Base-by-base conservation (phyloP, 2,329 filamentous ascomycete genomes). In the Ambrosiella cleistominuta region DNA sequence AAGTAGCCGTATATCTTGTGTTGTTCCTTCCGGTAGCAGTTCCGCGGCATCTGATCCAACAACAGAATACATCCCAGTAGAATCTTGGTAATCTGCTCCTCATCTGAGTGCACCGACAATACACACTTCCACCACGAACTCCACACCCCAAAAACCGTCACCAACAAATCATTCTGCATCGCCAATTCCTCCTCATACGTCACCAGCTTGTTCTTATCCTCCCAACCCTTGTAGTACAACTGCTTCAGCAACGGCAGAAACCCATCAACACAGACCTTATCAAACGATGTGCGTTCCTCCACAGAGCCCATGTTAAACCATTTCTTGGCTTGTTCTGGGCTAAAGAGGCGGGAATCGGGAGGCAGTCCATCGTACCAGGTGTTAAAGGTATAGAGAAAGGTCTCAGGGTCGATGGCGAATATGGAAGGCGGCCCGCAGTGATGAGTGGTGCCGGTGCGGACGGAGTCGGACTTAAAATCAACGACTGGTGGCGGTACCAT, bases 11-110 rank as follows among this genome's bases (percentile, higher is more conserved):
- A 83, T 9, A 76, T 67, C 1, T 75, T 49, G 0, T 70, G 66
- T 27, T 77, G 67, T 0, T 70, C 68, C 0, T 71, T 74, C 12
- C 82, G 78, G 67, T 76, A 81, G 62, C 78, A 72, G 64, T 85
- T 83, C 1, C 82, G 75, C 0, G 81, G 72, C 47, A 84, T 71
- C 64, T 85, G 81, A 62, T 85, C 82, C 1, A 85, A 72, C 1
- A 85, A 70, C 1, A 85, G 63, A 4, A 80, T 63, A 0, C 83
- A 65, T 50, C 72, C 71, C 1, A 85, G 68, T 67, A 69, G 72
- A 62, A 71, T 69, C 5, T 66, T 56, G 0, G 70, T 64, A 2
- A 44, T 40, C 7, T 47, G 44, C 13, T 45, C 58, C 1, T 54
- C 40, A 8, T 56, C 51, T 27, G 27, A 3, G 27, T 27, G 4